These are phyloP conservation scores for Skeletonema potamos DNA, from an alignment of 108 stramenopile species.

Conservation along the genomic window DNA sequence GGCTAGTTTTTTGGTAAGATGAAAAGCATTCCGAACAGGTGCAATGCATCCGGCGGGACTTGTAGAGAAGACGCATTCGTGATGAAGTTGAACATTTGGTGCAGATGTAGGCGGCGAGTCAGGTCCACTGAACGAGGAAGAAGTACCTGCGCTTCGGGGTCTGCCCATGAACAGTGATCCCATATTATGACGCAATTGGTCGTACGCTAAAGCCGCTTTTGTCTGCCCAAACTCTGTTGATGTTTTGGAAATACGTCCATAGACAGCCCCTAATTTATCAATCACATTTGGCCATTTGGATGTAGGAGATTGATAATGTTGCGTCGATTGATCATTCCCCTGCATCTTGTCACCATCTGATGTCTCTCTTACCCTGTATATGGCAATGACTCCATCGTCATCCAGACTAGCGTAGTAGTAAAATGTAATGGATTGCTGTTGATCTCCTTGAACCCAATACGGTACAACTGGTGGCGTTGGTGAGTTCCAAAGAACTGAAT, in stretches of 20 bases:
- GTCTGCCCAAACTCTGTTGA: constrained; percentile 29
- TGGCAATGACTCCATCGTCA: constrained; percentile 71
- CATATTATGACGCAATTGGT: constrained; percentile 30
- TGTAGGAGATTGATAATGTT: constrained; percentile 9
- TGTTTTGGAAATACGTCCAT: constrained; percentile 33
- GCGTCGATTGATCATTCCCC: not conserved
- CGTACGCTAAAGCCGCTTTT: constrained; percentile 34
- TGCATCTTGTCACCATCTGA: not conserved
- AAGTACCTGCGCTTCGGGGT: constrained; percentile 15
- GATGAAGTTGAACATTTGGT: not conserved
- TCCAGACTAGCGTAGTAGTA: constrained; percentile 73
- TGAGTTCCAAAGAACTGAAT: constrained; percentile 62
- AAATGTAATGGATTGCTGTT: constrained; percentile 23
- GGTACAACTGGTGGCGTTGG: constrained; percentile 47
- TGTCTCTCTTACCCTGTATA: constrained; percentile 51
- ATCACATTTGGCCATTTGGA: constrained; percentile 25
- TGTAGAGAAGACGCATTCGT: constrained; percentile 66
- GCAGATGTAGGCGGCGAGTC: not conserved
- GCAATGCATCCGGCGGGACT: constrained; percentile 59
- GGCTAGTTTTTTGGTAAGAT: constrained; percentile 41
- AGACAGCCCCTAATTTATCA: constrained; percentile 29
- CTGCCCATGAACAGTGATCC: constrained; percentile 16
- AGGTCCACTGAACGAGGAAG: not conserved
- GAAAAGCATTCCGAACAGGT: constrained; percentile 44
- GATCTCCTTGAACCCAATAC: constrained; percentile 36